Evolutionary conservation across 75 land plant genomes (phyloP), one percentile per base, ranked within the genome.

Genomic region (Pseudotsuga menziesii): DNA sequence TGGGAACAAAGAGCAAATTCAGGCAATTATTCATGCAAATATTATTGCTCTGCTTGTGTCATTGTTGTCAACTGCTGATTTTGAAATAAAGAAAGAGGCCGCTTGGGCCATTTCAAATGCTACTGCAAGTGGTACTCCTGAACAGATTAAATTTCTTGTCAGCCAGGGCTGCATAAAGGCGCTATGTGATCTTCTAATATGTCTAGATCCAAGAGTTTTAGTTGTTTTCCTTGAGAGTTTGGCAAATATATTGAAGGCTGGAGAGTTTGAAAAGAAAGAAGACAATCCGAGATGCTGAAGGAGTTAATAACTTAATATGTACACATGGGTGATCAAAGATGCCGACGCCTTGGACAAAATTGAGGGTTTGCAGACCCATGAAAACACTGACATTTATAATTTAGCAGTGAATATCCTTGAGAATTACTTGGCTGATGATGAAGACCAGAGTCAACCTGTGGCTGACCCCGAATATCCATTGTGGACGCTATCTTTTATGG

Each of bases 131-230:
- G 88, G 88, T 54, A 77, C 88, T 13, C 67, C 81, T 56, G 85
- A 86, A n/a, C 88, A 87, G 29, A 84, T 84, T 75, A 81, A 84
- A 61, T 94, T 82, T 75, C 77, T 95, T 69, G 96, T 86, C 52
- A 89, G 78, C 74, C 89, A 93, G 74, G 96, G 93, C 19, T 93
- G 92, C 83, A 95, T 95, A 35, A 89, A 89, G 81, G 93, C 96
- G 4, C 79, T 95, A 48, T 93, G 97, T 63, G 98, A 95, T 77
- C 88, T 95, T 39, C 82, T 95, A 17, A 76, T 79, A n/a, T 95
- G 94, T 77, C 85, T 92, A 17, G 94, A 95, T 72, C 77, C 97
- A n/a, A 78, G 90, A 55, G 89, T 91, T 59, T 81, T 95, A 3
- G 82, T 85, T 8, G 98, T 95, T 16, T 91, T 91, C 73, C 87